Evolutionary conservation across 768 basidiomycete genomes (phyloP).

Genomic region (Cyclocybe cylindracea): DNA sequence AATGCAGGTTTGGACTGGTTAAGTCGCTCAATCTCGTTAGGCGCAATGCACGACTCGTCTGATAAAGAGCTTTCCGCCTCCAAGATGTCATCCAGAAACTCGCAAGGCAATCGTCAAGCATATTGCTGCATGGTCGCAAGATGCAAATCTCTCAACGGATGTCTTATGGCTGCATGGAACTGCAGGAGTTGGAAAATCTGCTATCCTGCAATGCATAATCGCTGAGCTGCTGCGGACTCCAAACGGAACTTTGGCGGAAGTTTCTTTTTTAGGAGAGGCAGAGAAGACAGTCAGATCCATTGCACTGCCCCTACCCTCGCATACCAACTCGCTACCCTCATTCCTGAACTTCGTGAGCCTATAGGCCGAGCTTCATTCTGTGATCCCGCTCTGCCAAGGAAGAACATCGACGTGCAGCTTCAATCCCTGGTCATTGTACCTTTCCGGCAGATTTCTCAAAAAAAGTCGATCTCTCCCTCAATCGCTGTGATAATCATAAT

Average conservation of each 20-base stretch:
- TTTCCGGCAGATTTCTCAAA: too few species aligned
- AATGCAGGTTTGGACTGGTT: too few species aligned
- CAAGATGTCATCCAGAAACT: constrained; percentile 18
- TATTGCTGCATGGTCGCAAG: constrained; percentile 11
- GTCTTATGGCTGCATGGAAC: constrained; percentile 21
- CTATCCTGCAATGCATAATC: constrained; percentile 17
- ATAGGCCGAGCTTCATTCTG: constrained; percentile 7
- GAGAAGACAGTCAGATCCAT: constrained; percentile 3
- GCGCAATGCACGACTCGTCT: constrained; percentile 9
- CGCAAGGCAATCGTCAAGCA: constrained; percentile 7
- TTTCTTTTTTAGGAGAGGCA: constrained; percentile 13
- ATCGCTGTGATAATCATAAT: constrained; percentile 13
- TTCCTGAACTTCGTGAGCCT: constrained; percentile 1
- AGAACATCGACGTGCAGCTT: constrained; percentile 8
- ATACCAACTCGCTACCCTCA: constrained; percentile 18
- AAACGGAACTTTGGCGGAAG: constrained; percentile 1
- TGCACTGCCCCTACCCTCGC: constrained; percentile 20
- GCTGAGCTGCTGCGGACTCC: constrained; percentile 6
- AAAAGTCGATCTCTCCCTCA: background rate
- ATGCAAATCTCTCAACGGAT: background rate
- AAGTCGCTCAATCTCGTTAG: background rate
- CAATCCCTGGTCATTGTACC: constrained; percentile 12
- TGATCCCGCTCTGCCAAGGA: constrained; percentile 12
- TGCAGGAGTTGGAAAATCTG: constrained; percentile 20
- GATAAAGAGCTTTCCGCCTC: constrained; percentile 8